These are phyloP conservation scores for Boletus rubroflammeus DNA, from an alignment of 768 basidiomycete genomes.

Conservation along the genomic window DNA sequence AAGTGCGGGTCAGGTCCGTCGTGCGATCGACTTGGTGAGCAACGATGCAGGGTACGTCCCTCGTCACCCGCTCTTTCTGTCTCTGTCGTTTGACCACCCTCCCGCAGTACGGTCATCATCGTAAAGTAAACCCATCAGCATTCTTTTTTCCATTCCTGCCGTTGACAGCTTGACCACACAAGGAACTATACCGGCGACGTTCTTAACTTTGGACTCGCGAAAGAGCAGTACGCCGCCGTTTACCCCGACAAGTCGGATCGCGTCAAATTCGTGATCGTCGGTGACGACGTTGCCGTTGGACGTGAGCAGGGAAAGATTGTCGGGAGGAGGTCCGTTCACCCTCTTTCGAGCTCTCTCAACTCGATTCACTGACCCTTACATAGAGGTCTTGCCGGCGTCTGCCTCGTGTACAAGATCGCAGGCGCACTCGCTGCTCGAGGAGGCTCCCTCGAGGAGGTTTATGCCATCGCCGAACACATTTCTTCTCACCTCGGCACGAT, in stretches of 20 bases:
- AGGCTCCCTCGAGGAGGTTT: slow-evolving; percentile 64
- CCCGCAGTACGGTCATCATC: slow-evolving; percentile 67
- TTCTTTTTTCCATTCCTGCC: not conserved
- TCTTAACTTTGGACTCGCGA: slow-evolving; percentile 87
- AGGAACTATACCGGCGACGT: slow-evolving; percentile 91
- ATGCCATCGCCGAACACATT: slow-evolving; percentile 60
- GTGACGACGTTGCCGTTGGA: slow-evolving; percentile 88
- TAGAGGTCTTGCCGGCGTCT: slow-evolving; percentile 79
- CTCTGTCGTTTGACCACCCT: not conserved
- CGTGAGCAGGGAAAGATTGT: slow-evolving; percentile 78
- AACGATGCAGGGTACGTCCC: slow-evolving; percentile 63
- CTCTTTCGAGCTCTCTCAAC: slow-evolving; percentile 11
- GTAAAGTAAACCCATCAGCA: slow-evolving; percentile 55
- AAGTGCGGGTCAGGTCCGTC: slow-evolving; percentile 76
- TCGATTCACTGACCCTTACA: not conserved
- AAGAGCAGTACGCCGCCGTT: slow-evolving; percentile 73
- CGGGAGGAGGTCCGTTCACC: slow-evolving; percentile 54
- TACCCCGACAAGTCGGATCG: slow-evolving; percentile 63
- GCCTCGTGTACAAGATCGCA: slow-evolving; percentile 87
- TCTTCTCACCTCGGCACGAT: slow-evolving; percentile 72
- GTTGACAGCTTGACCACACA: slow-evolving; percentile 3
- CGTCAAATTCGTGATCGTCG: slow-evolving; percentile 78
- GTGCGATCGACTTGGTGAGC: slow-evolving; percentile 73
- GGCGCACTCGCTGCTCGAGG: slow-evolving; percentile 75
- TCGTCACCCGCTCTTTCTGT: not conserved